Evolutionary conservation across 805 yeast species (phyloP), one percentile per base, ranked within the genome.

Genomic region (Nakazawaea wickerhamii): DNA sequence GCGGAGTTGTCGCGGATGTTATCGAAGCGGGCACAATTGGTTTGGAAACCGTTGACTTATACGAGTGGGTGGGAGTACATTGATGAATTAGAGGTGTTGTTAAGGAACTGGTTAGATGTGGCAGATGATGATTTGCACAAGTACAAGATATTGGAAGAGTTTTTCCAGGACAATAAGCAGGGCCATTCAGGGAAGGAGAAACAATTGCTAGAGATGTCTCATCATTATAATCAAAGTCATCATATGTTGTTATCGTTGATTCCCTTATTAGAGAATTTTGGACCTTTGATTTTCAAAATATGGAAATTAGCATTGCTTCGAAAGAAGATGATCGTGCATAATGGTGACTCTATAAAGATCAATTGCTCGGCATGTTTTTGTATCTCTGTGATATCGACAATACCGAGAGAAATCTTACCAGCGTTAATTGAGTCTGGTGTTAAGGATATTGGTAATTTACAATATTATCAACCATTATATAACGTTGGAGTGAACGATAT

Each of bases 241-340:
- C 73, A 76, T 52, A 77, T 74, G 61, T 59, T 73, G 14, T 60
- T 71, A 23, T 57, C 64, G n/a, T 58, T 79, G 15, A 66, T 74
- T 1, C 57, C 63, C 10, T 59, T 79, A 30, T 52, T 83, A 35
- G 65, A 71, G 22, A 53, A 58, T 1, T 60, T 79, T 40, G 90
- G 95, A 0, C 90, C 93, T 1, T 61, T 81, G 38, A 63, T 79
- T 2, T 84, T 81, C 53, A 73, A 68, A 30, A 56, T 81, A 4
- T 85, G 82, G 79, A 83, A 79, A 58, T 67, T 77, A 26, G 73
- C 79, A 2, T 59, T 85, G 30, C 54, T 81, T 26, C 63, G 93
- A 15, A 71, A 77, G 45, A 63, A 77, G 28, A 68, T 85, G 4
- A 47, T 85, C 2, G 47, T 82, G 1, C 68, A 70, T 52, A 57